phyloP scores from a whole-genome alignment of 768 basidiomycete genomes.

The Cantharellus anzutake region DNA sequence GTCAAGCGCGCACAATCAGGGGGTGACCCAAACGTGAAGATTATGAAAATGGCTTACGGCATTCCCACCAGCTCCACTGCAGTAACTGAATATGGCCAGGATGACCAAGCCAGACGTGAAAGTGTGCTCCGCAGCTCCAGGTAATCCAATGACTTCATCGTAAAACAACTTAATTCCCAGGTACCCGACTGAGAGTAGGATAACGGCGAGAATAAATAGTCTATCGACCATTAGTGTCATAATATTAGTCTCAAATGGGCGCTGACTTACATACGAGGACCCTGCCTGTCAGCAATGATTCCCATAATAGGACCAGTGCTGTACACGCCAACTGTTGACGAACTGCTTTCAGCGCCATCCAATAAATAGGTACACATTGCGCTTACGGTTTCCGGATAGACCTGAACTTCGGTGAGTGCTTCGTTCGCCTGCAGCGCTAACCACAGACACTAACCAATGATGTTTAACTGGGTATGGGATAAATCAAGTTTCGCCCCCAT shows the following conservation, averaged over 20 bases:
- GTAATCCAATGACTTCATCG: constrained; percentile 27
- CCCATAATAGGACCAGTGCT: constrained; percentile 62
- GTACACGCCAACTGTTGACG: constrained; percentile 49
- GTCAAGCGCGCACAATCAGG: background rate
- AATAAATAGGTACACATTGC: background rate
- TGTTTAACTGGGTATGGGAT: constrained; percentile 62
- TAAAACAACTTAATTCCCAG: constrained; percentile 51
- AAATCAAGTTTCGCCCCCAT: constrained; percentile 57
- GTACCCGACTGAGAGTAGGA: constrained; percentile 52
- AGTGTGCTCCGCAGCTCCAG: constrained; percentile 15
- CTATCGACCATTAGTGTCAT: background rate
- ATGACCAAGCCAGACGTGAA: constrained; percentile 27
- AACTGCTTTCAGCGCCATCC: background rate
- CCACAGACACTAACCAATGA: constrained; percentile 30
- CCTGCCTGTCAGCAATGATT: constrained; percentile 50
- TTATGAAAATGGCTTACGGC: constrained; percentile 14
- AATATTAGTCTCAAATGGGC: background rate
- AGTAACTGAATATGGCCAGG: constrained; percentile 42
- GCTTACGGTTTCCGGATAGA: constrained; percentile 55
- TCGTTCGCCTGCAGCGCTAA: background rate
- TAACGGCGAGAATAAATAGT: constrained; percentile 32
- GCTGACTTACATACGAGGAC: constrained; percentile 31
- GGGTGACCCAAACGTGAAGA: background rate
- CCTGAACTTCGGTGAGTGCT: background rate
- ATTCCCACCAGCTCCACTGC: constrained; percentile 64